Conservation (phyloP, 257 asterid species). For the Haberlea rhodopensis region DNA sequence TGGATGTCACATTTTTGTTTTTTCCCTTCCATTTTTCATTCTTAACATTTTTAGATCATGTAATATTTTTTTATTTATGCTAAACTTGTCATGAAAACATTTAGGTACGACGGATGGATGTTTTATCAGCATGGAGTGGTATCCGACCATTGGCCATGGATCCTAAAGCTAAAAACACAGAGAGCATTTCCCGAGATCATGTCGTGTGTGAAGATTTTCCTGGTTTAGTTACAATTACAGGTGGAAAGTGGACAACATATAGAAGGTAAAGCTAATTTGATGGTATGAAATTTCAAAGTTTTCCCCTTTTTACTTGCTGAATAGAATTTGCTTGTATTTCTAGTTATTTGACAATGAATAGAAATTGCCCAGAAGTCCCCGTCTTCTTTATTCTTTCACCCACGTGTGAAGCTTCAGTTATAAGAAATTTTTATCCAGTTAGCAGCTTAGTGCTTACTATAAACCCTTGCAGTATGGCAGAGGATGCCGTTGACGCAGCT, state of each 20-base stretch:
- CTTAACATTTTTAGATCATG: constrained; percentile 11
- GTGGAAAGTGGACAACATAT: constrained; percentile 99
- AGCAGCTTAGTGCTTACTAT: constrained; percentile 27
- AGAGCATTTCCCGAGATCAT: constrained; percentile 91
- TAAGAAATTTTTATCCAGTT: constrained; percentile 8
- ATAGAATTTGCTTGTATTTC: constrained; percentile 14
- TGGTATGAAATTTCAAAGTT: constrained; percentile 3
- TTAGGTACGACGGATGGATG: constrained; percentile 89
- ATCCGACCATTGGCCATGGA: constrained; percentile 94
- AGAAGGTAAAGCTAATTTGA: constrained; percentile 60
- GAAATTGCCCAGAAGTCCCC: constrained; percentile 13
- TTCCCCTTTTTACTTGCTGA: constrained; percentile 18
- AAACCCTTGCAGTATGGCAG: constrained; percentile 84
- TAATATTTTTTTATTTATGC: constrained; percentile 9
- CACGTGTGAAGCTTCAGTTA: constrained; percentile 17
- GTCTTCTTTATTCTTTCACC: constrained; percentile 11
- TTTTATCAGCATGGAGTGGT: constrained; percentile 99
- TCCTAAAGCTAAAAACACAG: constrained; percentile 86
- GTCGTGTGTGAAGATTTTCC: constrained; percentile 87
- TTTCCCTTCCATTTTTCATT: constrained; percentile 13
- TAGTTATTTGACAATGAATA: constrained; percentile 8
- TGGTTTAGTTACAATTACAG: constrained; percentile 92
- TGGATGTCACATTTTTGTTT: neutral
- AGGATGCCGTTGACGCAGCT: constrained; percentile 91
- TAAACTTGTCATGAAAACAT: constrained; percentile 23